These are phyloP conservation scores for Monosporascus sp. DNA, from an alignment of 2,329 filamentous ascomycete genomes.

Conservation along the genomic window DNA sequence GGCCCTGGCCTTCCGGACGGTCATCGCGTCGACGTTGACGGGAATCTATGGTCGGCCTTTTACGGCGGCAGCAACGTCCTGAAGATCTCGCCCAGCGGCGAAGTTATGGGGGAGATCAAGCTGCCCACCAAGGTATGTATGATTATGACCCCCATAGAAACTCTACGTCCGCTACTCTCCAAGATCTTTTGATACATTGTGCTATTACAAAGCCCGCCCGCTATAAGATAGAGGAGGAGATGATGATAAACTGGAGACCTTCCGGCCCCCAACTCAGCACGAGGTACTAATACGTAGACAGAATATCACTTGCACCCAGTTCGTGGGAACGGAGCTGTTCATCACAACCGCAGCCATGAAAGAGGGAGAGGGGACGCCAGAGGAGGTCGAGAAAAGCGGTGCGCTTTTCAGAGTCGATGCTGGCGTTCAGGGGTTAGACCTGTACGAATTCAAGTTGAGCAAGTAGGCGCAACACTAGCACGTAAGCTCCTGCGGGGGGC, in stretches of 20 bases:
- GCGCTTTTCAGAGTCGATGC: slow-evolving; percentile 74
- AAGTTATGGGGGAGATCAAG: slow-evolving; percentile 67
- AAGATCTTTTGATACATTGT: too few species aligned
- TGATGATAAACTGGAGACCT: neutral
- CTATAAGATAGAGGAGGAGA: neutral
- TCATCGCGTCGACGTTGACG: slow-evolving; percentile 75
- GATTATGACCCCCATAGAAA: neutral
- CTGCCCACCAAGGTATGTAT: slow-evolving; percentile 55
- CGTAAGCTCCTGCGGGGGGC: too few species aligned
- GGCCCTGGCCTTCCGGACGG: slow-evolving; percentile 71
- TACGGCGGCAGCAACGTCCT: slow-evolving; percentile 74
- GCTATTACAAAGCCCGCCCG: too few species aligned
- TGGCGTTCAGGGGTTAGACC: slow-evolving; percentile 59
- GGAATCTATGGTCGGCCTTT: slow-evolving; percentile 85
- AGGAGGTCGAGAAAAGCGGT: slow-evolving; percentile 61
- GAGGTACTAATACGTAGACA: slow-evolving; percentile 20
- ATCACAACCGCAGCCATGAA: slow-evolving; percentile 73
- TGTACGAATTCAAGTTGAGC: slow-evolving; percentile 58
- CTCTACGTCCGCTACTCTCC: too few species aligned
- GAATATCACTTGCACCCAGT: slow-evolving; percentile 76
- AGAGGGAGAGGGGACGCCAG: slow-evolving; percentile 56
- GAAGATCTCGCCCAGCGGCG: slow-evolving; percentile 64
- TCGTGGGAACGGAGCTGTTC: slow-evolving; percentile 69
- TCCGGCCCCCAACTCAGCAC: neutral
- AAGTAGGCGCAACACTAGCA: neutral